Evolutionary conservation across 2,329 filamentous ascomycete species (phyloP), one percentile per base, ranked within the genome.

Genomic region (Curvularia eragrostidis): DNA sequence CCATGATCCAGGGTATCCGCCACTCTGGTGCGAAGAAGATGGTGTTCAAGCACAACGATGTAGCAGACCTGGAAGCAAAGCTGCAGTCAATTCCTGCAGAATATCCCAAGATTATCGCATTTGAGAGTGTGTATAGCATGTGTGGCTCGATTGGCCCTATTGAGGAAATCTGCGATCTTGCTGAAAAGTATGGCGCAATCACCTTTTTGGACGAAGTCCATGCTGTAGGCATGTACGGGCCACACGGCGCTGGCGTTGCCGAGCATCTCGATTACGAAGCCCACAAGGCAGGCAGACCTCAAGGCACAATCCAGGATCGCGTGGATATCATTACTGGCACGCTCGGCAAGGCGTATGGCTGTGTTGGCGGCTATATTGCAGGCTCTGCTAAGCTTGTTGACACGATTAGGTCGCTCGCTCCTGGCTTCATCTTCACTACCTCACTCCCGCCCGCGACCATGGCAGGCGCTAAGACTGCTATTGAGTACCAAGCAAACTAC

Each of bases 51-150:
- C 95, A 99, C 81, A 99, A 99, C 72, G 93, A 99, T 71, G 79
- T 98, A n/a, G 87, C 84, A 41, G 95, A 99, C 71, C 83, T 99
- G 15, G 95, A 99, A 81, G 87, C 87, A 49, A 98, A 99, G 80
- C 84, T 99, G 65, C 93, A 93, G 2, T 90, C 93, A 12, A 84
- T 99, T 41, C 93, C 94, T 0, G 81, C 90, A 1, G 85, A 95
- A 59, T 86, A 91, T 34, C 95, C 95, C 56, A 99, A 99, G 83
- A 97, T 99, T 66, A 99, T 99, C 65, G 95, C 95, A 2, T 99
- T 98, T 65, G 95, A 99, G 80, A 97, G 93, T 28, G 95, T 99
- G 3, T 99, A 99, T 81, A 97, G 93, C 82, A 99, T 99, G 95
- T 99, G 95, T 75, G 95, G 95, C 62, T 97, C 93, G 15, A 91